These are phyloP conservation scores for Puccinia polysora DNA, from an alignment of 1,284 basidiomycete species.

Conservation along the genomic window DNA sequence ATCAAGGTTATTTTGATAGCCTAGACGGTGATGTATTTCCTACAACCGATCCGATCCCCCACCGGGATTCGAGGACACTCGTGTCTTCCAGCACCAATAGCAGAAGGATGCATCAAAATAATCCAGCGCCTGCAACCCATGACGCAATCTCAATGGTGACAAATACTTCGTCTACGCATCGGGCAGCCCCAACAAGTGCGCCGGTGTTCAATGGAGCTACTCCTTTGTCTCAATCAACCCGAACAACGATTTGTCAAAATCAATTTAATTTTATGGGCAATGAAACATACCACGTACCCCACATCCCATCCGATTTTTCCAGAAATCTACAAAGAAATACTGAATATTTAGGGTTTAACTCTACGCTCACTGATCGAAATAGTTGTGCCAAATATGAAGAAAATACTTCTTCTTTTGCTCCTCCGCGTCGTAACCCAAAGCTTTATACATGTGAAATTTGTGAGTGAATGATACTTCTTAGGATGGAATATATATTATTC, in stretches of 20 bases:
- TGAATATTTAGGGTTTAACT: background rate
- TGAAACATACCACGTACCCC: background rate
- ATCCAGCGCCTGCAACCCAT: background rate
- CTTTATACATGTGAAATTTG: constrained; percentile 27
- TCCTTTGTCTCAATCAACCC: background rate
- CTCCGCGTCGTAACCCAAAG: constrained; percentile 18
- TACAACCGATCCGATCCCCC: background rate
- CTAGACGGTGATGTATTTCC: background rate
- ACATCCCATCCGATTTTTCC: background rate
- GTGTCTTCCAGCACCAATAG: constrained; percentile 5
- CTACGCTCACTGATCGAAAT: background rate
- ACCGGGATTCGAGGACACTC: background rate
- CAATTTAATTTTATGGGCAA: constrained; percentile 2
- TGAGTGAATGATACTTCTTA: background rate
- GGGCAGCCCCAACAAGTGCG: background rate
- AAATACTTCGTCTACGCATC: background rate
- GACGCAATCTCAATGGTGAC: background rate
- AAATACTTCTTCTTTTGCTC: background rate
- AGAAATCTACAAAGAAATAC: background rate
- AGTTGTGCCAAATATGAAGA: background rate
- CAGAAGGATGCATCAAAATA: background rate
- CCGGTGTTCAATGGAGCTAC: background rate
- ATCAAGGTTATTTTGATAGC: background rate
- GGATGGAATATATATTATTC: background rate
- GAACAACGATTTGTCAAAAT: background rate